These are phyloP conservation scores for Silene noctiflora DNA, from an alignment of 179 eudicot genomes.

Conservation along the genomic window DNA sequence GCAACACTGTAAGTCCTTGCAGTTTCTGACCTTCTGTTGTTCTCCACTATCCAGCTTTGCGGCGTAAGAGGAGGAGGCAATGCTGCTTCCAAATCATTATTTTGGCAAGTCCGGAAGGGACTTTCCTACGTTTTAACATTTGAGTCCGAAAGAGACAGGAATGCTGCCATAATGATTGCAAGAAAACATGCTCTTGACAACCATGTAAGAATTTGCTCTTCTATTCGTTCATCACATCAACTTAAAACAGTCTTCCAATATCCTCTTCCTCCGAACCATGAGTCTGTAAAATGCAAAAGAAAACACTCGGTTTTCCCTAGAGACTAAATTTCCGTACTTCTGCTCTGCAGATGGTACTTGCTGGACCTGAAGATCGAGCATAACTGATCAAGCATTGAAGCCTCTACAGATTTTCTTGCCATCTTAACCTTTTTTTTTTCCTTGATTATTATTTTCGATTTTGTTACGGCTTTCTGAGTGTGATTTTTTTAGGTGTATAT, in stretches of 20 bases:
- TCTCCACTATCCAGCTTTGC: slow-evolving; percentile 45
- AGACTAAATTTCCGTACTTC: background rate
- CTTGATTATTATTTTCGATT: slow-evolving; percentile 14
- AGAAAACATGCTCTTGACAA: slow-evolving; percentile 77
- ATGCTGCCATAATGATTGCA: slow-evolving; percentile 75
- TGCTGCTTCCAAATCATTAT: slow-evolving; percentile 76
- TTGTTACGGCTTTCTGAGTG: slow-evolving; percentile 33
- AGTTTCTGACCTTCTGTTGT: background rate
- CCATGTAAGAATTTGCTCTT: slow-evolving; percentile 45
- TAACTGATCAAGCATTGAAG: slow-evolving; percentile 29
- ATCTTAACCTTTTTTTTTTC: slow-evolving; percentile 22
- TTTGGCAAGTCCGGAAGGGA: slow-evolving; percentile 83
- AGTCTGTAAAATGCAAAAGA: no score
- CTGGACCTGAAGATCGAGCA: slow-evolving; percentile 67
- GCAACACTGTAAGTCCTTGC: background rate
- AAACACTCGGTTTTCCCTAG: background rate
- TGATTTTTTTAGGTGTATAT: slow-evolving; percentile 32
- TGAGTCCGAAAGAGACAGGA: slow-evolving; percentile 77
- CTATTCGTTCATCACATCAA: no score
- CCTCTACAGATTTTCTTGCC: slow-evolving; percentile 27
- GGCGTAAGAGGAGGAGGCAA: slow-evolving; percentile 94
- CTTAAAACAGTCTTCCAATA: no score
- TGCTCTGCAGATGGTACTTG: slow-evolving; percentile 53
- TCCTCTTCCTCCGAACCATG: no score
- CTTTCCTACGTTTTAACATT: slow-evolving; percentile 68